Evolutionary conservation across 129 eudicot genomes (phyloP).

Genomic region (Lonicera japonica): DNA sequence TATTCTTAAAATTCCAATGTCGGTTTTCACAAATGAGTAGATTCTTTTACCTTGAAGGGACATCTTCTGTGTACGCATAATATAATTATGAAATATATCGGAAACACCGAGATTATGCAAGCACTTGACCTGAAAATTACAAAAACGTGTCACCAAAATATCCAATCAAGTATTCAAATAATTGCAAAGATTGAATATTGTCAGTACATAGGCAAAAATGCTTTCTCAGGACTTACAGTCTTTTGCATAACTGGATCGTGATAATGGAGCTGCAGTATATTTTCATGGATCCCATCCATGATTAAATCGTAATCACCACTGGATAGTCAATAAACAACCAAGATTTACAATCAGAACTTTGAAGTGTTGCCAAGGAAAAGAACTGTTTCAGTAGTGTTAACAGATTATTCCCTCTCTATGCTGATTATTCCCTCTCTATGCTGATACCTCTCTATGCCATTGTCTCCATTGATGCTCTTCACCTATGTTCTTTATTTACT

Average conservation of each 20-base stretch:
- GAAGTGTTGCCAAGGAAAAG: neutral
- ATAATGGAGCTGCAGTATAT: constrained; percentile 69
- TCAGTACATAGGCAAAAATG: no score
- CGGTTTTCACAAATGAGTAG: constrained; percentile 1
- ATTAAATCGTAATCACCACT: constrained; percentile 92
- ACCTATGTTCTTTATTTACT: no score
- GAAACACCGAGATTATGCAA: constrained; percentile 58
- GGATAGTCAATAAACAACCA: constrained; percentile 23
- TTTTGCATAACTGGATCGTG: constrained; percentile 87
- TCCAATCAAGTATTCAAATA: neutral
- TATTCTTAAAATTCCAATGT: no score
- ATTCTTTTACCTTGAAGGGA: constrained; percentile 56
- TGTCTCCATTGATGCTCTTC: no score
- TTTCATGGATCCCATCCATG: constrained; percentile 82
- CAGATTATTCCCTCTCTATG: no score
- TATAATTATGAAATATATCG: constrained; percentile 61
- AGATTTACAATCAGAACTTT: constrained; percentile 15
- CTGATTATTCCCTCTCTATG: no score
- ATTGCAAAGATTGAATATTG: neutral
- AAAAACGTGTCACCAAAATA: constrained; percentile 2
- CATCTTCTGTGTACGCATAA: constrained; percentile 88
- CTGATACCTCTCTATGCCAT: no score
- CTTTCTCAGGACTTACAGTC: constrained; percentile 57
- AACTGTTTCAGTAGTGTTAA: no score
- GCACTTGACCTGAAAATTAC: constrained; percentile 63